Conservation (phyloP, 2,329 filamentous ascomycete species). For the Juglanconis sp. region DNA sequence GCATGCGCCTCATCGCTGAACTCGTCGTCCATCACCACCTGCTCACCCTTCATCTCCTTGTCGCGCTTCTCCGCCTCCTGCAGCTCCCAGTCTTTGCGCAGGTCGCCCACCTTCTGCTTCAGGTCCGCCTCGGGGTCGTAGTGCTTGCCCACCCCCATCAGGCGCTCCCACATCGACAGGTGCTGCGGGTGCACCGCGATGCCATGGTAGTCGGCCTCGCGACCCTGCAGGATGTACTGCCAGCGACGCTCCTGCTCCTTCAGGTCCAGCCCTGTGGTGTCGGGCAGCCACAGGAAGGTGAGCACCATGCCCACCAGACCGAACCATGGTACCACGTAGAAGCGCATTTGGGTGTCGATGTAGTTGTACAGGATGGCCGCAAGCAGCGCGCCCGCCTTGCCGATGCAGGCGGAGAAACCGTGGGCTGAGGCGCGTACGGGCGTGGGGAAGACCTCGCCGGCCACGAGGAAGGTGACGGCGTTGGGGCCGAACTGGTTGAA, state of each 20-base stretch:
- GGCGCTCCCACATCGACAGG: conserved; percentile 82
- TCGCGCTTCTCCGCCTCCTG: conserved; percentile 44
- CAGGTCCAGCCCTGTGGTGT: conserved; percentile 92
- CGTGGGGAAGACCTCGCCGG: conserved; percentile 94
- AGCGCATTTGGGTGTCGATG: conserved; percentile 79
- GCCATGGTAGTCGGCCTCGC: conserved; percentile 82
- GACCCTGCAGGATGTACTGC: conserved; percentile 77
- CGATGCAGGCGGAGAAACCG: conserved; percentile 87
- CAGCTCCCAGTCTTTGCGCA: conserved; percentile 62
- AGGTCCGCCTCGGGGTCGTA: conserved; percentile 84
- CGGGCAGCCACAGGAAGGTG: conserved; percentile 84
- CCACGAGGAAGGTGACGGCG: conserved; percentile 91
- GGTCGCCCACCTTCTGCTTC: conserved; percentile 79
- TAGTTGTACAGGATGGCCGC: conserved; percentile 93
- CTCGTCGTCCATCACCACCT: conserved; percentile 39
- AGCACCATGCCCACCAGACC: conserved; percentile 82
- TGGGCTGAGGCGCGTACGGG: conserved; percentile 90
- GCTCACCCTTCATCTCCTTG: conserved; percentile 43
- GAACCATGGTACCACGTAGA: conserved; percentile 94
- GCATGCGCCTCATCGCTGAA: conserved; percentile 52
- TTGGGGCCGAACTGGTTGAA: conserved; percentile 99
- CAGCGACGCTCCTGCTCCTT: conserved; percentile 97
- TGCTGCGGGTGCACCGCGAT: conserved; percentile 89
- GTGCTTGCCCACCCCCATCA: conserved; percentile 71
- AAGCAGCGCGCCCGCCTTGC: conserved; percentile 83